These are phyloP conservation scores for Toxoplasma gondii DNA, from an alignment of 169 alveolate genomes.

Conservation along the genomic window DNA sequence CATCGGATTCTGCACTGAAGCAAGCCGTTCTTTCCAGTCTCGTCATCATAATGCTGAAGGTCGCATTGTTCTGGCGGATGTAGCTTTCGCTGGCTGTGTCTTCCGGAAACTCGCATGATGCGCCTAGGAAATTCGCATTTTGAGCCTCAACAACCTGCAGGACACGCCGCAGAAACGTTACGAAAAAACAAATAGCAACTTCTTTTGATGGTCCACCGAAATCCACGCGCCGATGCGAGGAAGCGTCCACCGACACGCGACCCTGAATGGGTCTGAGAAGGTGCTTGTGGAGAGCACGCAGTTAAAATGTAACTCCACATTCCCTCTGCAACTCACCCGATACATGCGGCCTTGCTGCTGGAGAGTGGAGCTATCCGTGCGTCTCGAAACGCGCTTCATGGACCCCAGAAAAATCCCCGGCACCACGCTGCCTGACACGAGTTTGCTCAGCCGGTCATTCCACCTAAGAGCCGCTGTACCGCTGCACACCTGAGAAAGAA, in stretches of 20 bases:
- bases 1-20: neutral
- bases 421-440: neutral
- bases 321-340: neutral
- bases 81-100: neutral
- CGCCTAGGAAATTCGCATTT: neutral
- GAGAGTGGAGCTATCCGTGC: constrained; percentile 1
- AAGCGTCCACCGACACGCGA: neutral
- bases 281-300: neutral
- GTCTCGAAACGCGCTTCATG: constrained; percentile 19
- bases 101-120: constrained; percentile 1
- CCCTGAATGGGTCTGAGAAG: neutral
- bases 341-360: constrained; percentile 23
- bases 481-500: constrained; percentile 2
- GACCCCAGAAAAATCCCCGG: constrained; percentile 10
- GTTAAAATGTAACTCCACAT: neutral
- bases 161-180: neutral
- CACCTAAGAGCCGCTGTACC: constrained; percentile 18
- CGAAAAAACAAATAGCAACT: no score
- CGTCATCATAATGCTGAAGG: neutral
- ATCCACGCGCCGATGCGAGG: no score
- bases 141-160: constrained; percentile 7
- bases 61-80: constrained; percentile 15
- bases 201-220: no score
- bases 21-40: neutral
- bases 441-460: constrained; percentile 31